A percentile compares a stretch with the other conserved stretches of the same genome.
Conservation (phyloP, 805 yeast species). For the Candida boleticola region DNA sequence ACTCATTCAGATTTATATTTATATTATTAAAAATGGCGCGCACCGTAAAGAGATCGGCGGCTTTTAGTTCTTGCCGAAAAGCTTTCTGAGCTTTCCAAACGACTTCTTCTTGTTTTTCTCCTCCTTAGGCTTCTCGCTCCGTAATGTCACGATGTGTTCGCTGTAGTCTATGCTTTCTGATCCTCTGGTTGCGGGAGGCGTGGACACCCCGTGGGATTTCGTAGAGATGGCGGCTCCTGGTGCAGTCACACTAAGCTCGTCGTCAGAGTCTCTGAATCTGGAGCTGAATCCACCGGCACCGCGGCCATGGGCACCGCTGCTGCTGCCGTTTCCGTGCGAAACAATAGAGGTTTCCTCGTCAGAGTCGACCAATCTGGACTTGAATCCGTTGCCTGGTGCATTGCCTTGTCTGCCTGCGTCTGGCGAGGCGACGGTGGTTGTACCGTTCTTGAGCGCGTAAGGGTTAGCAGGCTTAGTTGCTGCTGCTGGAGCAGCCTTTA, state of each 20-base stretch:
- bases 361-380: slow-evolving; percentile 61
- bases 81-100: slow-evolving; percentile 36
- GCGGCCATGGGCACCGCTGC: no score
- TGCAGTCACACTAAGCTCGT: slow-evolving; percentile 13
- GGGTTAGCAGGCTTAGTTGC: background rate
- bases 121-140: slow-evolving; percentile 5
- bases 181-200: background rate
- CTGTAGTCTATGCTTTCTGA: background rate
- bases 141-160: slow-evolving; percentile 13
- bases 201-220: background rate
- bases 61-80: slow-evolving; percentile 33
- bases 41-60: no score
- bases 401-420: slow-evolving; percentile 1
- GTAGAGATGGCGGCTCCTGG: background rate
- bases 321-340: background rate
- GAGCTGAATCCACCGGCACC: slow-evolving; percentile 22
- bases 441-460: slow-evolving; percentile 4
- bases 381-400: slow-evolving; percentile 24
- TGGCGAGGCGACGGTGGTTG: slow-evolving; percentile 1
- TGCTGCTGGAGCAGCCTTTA: background rate
- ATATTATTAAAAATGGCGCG: no score
- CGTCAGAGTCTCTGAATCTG: slow-evolving; percentile 29
- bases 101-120: slow-evolving; percentile 34
- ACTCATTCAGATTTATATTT: no score
- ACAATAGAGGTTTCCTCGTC: slow-evolving; percentile 48